phyloP scores from a whole-genome alignment of 73 alveolate genomes.

The Paramecium octaurelia region DNA sequence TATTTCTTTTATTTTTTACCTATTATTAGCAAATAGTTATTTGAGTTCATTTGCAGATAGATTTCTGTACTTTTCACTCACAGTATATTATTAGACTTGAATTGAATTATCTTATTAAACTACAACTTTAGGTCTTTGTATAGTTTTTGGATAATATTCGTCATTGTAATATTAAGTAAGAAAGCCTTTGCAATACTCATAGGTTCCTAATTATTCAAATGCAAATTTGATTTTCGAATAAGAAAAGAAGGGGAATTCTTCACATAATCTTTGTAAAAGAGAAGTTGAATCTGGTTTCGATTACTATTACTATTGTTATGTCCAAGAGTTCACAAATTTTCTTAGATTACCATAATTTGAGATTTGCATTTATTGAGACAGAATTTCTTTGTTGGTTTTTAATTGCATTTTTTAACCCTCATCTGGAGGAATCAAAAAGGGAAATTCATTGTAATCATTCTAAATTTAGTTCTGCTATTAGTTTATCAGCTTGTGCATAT shows the following conservation, averaged over 20 bases:
- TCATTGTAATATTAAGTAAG: background rate
- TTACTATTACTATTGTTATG: background rate
- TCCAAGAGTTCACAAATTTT: background rate
- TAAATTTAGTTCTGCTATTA: background rate
- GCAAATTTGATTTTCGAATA: conserved; percentile 6
- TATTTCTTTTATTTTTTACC: background rate
- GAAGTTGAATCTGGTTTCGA: background rate
- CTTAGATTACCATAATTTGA: background rate
- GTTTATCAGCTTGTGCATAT: background rate
- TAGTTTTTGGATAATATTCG: background rate
- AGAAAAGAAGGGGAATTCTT: background rate
- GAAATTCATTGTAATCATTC: background rate
- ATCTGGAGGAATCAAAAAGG: background rate
- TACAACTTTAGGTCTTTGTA: background rate
- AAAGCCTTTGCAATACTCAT: background rate
- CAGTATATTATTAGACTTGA: background rate
- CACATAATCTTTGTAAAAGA: background rate
- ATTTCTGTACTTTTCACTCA: background rate
- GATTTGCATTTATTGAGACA: background rate
- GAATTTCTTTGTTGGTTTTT: background rate
- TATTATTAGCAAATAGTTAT: background rate
- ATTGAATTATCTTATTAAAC: background rate
- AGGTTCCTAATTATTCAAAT: background rate
- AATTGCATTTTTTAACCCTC: background rate
- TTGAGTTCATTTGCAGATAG: background rate